Conservation (phyloP, 2,329 filamentous ascomycete genomes). For the Pezicula radicicola region DNA sequence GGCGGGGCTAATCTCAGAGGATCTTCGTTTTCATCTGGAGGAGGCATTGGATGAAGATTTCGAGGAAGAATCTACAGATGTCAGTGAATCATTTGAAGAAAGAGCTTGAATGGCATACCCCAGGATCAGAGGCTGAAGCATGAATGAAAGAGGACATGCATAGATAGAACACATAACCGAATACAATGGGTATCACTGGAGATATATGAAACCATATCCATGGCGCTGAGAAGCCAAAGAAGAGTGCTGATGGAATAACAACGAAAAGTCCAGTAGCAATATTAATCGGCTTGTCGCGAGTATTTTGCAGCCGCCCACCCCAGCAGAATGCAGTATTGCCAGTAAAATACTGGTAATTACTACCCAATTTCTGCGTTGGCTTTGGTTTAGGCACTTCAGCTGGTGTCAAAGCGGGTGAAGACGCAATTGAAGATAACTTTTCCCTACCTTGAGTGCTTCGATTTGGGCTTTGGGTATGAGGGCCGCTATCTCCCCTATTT, state of each 20-base stretch:
- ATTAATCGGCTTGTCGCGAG: constrained; percentile 83
- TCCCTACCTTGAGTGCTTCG: constrained; percentile 67
- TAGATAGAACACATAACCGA: constrained; percentile 87
- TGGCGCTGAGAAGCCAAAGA: constrained; percentile 77
- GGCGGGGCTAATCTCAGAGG: constrained; percentile 78
- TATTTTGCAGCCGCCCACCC: constrained; percentile 84
- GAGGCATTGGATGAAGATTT: constrained; percentile 87
- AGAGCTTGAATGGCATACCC: constrained; percentile 57
- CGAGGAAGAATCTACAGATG: constrained; percentile 79
- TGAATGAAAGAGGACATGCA: constrained; percentile 93
- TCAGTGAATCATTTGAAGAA: constrained; percentile 10
- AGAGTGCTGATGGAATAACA: constrained; percentile 75
- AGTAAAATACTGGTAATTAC: constrained; percentile 88
- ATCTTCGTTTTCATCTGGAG: constrained; percentile 71
- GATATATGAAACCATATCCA: constrained; percentile 87
- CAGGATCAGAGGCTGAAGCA: constrained; percentile 88
- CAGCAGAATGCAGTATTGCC: constrained; percentile 91
- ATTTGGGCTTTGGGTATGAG: constrained; percentile 41
- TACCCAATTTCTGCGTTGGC: constrained; percentile 46
- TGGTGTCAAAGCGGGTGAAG: constrained; percentile 63
- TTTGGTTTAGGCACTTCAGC: constrained; percentile 34
- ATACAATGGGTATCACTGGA: constrained; percentile 83
- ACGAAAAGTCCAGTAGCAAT: constrained; percentile 79
- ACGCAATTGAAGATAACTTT: constrained; percentile 78
- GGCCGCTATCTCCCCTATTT: constrained; percentile 47